Percentiles rank a stretch among this genome's conserved stretches.
Evolutionary conservation across 2,329 filamentous ascomycete genomes (phyloP).

Genomic region (Penicillium sp.): DNA sequence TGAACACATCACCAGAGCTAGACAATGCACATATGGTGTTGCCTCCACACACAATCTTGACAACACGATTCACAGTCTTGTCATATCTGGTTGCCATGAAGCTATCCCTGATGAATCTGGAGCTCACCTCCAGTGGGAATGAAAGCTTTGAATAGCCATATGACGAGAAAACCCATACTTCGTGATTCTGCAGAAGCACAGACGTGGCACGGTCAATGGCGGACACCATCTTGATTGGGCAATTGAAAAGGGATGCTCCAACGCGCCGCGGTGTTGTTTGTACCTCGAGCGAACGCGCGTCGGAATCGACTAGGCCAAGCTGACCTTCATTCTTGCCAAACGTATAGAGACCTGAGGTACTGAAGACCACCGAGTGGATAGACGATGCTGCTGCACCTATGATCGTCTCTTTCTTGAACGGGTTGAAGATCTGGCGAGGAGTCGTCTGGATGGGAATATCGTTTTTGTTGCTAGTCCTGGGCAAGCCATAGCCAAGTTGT

Average conservation of each 20-base stretch:
- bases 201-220: constrained; percentile 89
- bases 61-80: constrained; percentile 65
- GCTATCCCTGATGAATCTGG: constrained; percentile 65
- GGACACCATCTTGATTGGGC: constrained; percentile 72
- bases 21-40: constrained; percentile 91
- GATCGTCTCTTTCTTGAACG: constrained; percentile 81
- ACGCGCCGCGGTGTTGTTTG: constrained; percentile 82
- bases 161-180: constrained; percentile 91
- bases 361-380: constrained; percentile 89
- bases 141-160: constrained; percentile 91
- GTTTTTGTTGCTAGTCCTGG: constrained; percentile 62
- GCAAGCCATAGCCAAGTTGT: constrained; percentile 81
- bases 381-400: constrained; percentile 83
- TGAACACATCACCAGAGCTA: constrained; percentile 81
- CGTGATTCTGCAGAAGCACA: constrained; percentile 79
- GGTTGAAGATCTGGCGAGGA: constrained; percentile 87
- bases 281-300: constrained; percentile 84
- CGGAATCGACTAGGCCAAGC: constrained; percentile 88
- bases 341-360: constrained; percentile 76
- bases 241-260: constrained; percentile 75
- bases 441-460: constrained; percentile 79
- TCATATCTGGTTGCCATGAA: constrained; percentile 67
- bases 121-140: constrained; percentile 74
- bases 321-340: constrained; percentile 97
- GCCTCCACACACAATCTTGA: constrained; percentile 76